A percentile compares a stretch with the other conserved stretches of the same genome.
These are phyloP conservation scores for Plasmodium gaboni DNA, from an alignment of 169 alveolate species.

Conservation along the genomic window DNA sequence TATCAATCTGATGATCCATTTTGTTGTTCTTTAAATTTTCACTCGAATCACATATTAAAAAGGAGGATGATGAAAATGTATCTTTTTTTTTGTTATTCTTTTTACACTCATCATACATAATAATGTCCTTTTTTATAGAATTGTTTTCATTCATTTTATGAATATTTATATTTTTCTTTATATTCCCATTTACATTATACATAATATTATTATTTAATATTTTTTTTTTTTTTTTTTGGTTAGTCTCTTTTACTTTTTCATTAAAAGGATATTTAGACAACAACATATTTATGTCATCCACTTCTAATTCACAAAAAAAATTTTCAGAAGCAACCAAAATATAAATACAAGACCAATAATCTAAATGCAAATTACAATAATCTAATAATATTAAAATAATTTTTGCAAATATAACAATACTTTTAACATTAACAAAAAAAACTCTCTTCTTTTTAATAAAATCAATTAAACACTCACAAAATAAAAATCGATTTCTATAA, in stretches of 20 bases:
- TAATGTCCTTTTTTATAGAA: neutral
- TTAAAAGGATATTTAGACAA: conserved; percentile 13
- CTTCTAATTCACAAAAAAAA: conserved; percentile 44
- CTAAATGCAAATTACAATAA: conserved; percentile 36
- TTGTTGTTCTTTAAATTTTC: neutral
- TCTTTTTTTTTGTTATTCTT: neutral
- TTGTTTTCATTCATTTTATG: no score
- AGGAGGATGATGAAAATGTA: neutral
- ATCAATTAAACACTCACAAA: conserved; percentile 62
- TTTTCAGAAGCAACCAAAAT: conserved; percentile 69
- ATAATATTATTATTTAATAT: neutral
- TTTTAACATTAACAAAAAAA: conserved; percentile 3
- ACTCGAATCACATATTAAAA: conserved; percentile 18
- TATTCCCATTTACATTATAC: neutral
- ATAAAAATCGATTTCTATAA: conserved; percentile 36
- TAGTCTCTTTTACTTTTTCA: neutral
- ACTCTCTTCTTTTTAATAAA: conserved; percentile 36
- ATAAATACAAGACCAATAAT: conserved; percentile 65
- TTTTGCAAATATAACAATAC: conserved; percentile 55
- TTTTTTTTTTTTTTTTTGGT: neutral
- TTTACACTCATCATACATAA: neutral
- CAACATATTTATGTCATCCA: conserved; percentile 4
- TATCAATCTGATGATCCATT: neutral
- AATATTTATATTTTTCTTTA: neutral
- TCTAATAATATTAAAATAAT: conserved; percentile 60